Base-by-base conservation (phyloP, 2,329 filamentous ascomycete species). In the Madurella fahalii region DNA sequence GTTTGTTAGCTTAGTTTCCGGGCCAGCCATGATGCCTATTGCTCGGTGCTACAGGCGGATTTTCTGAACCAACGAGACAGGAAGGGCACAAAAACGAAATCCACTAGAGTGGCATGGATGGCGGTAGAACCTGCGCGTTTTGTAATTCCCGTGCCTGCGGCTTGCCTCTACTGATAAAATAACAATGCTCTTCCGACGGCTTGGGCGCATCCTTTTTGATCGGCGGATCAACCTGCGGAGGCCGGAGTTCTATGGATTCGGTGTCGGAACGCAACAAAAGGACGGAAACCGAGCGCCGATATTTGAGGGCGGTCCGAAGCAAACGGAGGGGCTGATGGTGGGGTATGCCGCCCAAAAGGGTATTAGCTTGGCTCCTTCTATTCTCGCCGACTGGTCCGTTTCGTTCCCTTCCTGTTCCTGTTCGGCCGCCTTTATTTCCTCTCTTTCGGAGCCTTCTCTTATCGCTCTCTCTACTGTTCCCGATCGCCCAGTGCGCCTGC, bases 1-100 rank as follows among this genome's bases (percentile, higher is more conserved):
- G 57, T 59, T 57, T 58, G 48, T 52, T 58, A 58, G 52, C 60
- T 61, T 60, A 47, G 54, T 56, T 54, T 61, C 54, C 45, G 51
- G 49, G 54, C 51, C 47, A 47, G 57, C 53, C 53, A 56, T 58
- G 54, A 46, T 56, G 54, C 47, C 54, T 52, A 58, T 55, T 39
- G 25, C 43, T 53, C 18, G 44, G 47, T 31, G 31, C 37, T 47
- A 12, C 43, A 37, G 40, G 52, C 16, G 40, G 47, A 11, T 42
- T 39, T 47, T 41, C n/a, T 15, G 30, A 42, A 18, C 5, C 9
- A 30, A 17, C 16, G 31, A 25, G 32, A 37, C 39, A 18, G 17
- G 11, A 41, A 17, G 30, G 12, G 37, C 30, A 41, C 16, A 34
- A 32, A 16, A 8, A 16, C 25, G 25, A 4, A 25, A 25, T 3